Evolutionary conservation across 2,329 filamentous ascomycete genomes (phyloP).

Genomic region (Alternaria sp.): DNA sequence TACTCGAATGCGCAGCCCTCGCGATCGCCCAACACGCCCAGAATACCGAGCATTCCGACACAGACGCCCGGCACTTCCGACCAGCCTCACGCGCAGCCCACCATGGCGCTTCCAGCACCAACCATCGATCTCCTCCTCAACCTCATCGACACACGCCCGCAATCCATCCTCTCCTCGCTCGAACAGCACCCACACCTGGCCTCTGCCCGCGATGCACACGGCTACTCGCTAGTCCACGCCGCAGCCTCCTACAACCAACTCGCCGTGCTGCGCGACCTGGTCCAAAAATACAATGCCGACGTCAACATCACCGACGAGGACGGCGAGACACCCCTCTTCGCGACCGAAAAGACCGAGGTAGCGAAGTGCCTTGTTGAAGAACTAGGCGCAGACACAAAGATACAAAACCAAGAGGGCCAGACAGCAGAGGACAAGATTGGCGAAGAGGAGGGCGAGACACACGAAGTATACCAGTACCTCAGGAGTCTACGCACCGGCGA

Average conservation of each 20-base stretch:
- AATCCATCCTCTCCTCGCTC: conserved; percentile 75
- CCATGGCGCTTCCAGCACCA: conserved; percentile 42
- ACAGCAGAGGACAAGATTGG: conserved; percentile 83
- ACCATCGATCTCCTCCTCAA: conserved; percentile 58
- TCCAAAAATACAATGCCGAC: conserved; percentile 77
- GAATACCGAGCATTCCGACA: not conserved
- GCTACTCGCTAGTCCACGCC: conserved; percentile 93
- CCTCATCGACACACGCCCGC: conserved; percentile 79
- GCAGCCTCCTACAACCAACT: conserved; percentile 91
- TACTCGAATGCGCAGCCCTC: conserved; percentile 2
- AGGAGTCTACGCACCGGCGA: conserved; percentile 34
- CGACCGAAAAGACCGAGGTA: conserved; percentile 80
- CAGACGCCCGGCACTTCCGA: not conserved
- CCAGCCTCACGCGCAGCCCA: not conserved
- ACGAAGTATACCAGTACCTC: conserved; percentile 76
- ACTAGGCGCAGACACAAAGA: conserved; percentile 70
- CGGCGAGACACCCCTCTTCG: conserved; percentile 91
- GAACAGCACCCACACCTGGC: conserved; percentile 77
- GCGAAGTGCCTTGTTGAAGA: conserved; percentile 84
- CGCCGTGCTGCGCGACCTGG: conserved; percentile 75
- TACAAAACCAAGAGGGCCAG: conserved; percentile 74
- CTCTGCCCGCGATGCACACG: conserved; percentile 81
- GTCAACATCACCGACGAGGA: conserved; percentile 88
- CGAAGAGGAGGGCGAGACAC: conserved; percentile 76
- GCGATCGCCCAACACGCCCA: not conserved